Base-by-base conservation (phyloP, 768 basidiomycete genomes). In the Suillus americanus region DNA sequence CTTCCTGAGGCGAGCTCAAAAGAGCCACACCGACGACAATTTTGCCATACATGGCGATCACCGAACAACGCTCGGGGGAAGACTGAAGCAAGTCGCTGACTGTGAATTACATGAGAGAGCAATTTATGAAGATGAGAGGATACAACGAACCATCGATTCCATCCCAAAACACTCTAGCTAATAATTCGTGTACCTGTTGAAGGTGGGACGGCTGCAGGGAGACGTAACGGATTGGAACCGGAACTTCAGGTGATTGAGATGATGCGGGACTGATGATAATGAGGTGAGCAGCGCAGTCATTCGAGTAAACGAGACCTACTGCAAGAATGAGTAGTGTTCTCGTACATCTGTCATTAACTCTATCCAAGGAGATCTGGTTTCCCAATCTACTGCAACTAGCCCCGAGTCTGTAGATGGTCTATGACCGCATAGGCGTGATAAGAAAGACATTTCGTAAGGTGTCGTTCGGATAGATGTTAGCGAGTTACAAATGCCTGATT, bases 11-110 rank as follows among this genome's bases (percentile, higher is more conserved):
- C 28, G 90, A 92, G 73, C 88, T 91, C 64, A 93, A 77, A 65
- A 94, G 84, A 14, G 89, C 90, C 20, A 85, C 84, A 18, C 92
- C 92, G 9, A 94, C 82, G 6, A 94, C 90, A 13, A 92, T 79
- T 48, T 75, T 74, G 64, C 86, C 89, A 75, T 92, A 92, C 64
- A 80, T 81, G 4, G 90, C 91, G 33, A 94, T 79, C n/a, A 94
- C 82, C 0, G 92, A 94, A 53, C 86, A 90, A 41, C 82, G 83
- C 68, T 91, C 90, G 1, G 92, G 90, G 5, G 77, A 80, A 66
- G 87, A 86, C 51, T 88, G 80, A 62, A 94, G 80, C 5, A 89
- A 85, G 68, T 92, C 90, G 65, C 81, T 83, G 38, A 93, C 92
- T 94, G n/a, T n/a, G 60, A 46, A 63, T 50, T 8, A 37, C 41